Percentiles rank a stretch among this genome's conserved stretches.
phyloP scores from a whole-genome alignment of 768 basidiomycete genomes.

The Nidularia pulvinata region DNA sequence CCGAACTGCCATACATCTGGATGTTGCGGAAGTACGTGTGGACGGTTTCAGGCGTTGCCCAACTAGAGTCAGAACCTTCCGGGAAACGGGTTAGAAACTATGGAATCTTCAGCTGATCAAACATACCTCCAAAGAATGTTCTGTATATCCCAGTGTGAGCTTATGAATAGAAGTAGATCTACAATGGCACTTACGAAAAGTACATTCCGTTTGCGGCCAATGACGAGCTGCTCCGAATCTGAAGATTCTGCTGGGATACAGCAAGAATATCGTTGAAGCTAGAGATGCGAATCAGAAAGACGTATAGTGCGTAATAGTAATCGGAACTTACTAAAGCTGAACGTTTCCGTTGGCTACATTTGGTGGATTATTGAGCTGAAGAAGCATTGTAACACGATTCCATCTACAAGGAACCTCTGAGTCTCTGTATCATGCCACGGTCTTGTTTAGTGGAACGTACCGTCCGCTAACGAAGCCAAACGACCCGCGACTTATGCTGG shows the following conservation, averaged over 20 bases:
- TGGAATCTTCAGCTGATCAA: not conserved
- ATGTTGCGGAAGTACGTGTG: slow-evolving; percentile 82
- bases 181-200: slow-evolving; percentile 61
- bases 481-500: slow-evolving; percentile 68
- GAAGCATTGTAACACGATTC: slow-evolving; percentile 71
- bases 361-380: slow-evolving; percentile 74
- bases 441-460: slow-evolving; percentile 34
- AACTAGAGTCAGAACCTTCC: slow-evolving; percentile 61
- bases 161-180: not conserved
- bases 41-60: slow-evolving; percentile 68
- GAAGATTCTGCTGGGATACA: slow-evolving; percentile 57
- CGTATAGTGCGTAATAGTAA: not conserved
- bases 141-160: slow-evolving; percentile 25
- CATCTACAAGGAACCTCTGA: slow-evolving; percentile 38
- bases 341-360: slow-evolving; percentile 76
- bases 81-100: slow-evolving; percentile 8
- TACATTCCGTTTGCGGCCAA: slow-evolving; percentile 69
- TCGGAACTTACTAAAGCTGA: slow-evolving; percentile 56
- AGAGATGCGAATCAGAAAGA: not conserved
- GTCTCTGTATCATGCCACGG: not conserved
- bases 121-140: slow-evolving; percentile 79
- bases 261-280: slow-evolving; percentile 74
- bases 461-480: slow-evolving; percentile 62
- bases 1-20: slow-evolving; percentile 56
- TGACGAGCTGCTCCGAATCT: slow-evolving; percentile 54